Base-by-base conservation (phyloP, 306 rosid species). In the Datisca glomerata region DNA sequence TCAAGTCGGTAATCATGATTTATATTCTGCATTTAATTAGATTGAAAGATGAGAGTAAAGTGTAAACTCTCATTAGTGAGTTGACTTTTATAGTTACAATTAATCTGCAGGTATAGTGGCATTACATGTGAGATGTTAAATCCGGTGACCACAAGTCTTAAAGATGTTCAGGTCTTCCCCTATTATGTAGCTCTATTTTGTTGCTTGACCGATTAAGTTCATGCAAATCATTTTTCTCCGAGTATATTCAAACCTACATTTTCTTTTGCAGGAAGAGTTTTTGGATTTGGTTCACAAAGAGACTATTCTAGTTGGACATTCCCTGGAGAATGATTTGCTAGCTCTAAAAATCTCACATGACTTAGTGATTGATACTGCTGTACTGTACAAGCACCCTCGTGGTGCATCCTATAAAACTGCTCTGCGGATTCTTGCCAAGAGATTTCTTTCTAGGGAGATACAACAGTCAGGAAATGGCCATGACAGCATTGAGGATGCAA, bases 401-500 rank as follows among this genome's bases (percentile, higher is more conserved):
- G 74, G 77, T 12, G 46, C 70, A 43, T 80, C 91, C 47, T 53
- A 84, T 65, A 89, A 89, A 80, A 38, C 68, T 54, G 93, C 94
- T 71, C 71, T 89, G 23, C 74, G 98, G 65, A 51, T 65, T 70
- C 95, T 89, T 56, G 67, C 81, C 36, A 75, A 58, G 65, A 75
- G 48, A 62, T 89, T 70, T 66, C 93, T 89, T 61, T 78, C 84
- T 10, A 59, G 53, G 74, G 98, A 84, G 70, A 89, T 89, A 59
- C 95, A 89, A 23, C 93, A 80, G 56, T 84, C 91, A 13, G 86
- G 44, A 45, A 69, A 61, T 61, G 98, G 98, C 47, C 98, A 89
- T 64, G 93, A 84, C 75, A 89, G 98, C 65, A 44, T 56, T 54
- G 98, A 89, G 66, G 98, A 89, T 67, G 98, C 98, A 33, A 84